Conservation (phyloP, 352 stramenopile species). For the Phytophthora uliginosa region DNA sequence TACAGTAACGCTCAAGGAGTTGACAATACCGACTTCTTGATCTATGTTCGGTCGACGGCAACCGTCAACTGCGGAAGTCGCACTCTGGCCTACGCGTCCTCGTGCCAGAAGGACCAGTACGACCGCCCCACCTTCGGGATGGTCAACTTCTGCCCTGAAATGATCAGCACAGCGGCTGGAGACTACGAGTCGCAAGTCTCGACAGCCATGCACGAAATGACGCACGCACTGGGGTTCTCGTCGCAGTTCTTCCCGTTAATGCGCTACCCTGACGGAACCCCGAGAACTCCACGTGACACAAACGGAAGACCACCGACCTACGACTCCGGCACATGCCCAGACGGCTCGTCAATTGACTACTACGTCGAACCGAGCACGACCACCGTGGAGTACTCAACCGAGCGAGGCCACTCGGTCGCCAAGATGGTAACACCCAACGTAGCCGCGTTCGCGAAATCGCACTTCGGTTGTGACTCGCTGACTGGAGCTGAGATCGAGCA, state of each 20-base stretch:
- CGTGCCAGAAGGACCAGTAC: conserved; percentile 88
- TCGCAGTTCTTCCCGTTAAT: conserved; percentile 83
- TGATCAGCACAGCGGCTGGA: conserved; percentile 64
- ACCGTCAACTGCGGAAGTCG: conserved; percentile 61
- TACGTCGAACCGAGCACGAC: conserved; percentile 42
- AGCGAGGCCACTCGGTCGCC: conserved; percentile 65
- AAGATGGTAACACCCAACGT: conserved; percentile 81
- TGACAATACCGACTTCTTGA: conserved; percentile 71
- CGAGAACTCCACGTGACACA: conserved; percentile 64
- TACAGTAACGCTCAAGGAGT: conserved; percentile 47
- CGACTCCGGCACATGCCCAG: conserved; percentile 56
- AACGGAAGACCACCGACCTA: conserved; percentile 45
- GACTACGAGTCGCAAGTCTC: conserved; percentile 74
- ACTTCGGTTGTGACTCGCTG: conserved; percentile 76
- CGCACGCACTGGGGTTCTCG: conserved; percentile 84
- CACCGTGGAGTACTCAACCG: conserved; percentile 65
- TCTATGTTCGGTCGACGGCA: conserved; percentile 69
- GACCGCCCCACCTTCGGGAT: conserved; percentile 88
- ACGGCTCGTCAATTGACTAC: conserved; percentile 59
- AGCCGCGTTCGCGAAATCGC: conserved; percentile 58
- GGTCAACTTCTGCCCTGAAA: conserved; percentile 87
- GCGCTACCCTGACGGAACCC: conserved; percentile 70
- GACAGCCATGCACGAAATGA: conserved; percentile 88
- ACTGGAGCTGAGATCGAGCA: conserved; percentile 82
- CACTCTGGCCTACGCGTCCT: conserved; percentile 80